Evolutionary conservation across 768 basidiomycete genomes (phyloP).

Genomic region (Psilocybe azurescens): DNA sequence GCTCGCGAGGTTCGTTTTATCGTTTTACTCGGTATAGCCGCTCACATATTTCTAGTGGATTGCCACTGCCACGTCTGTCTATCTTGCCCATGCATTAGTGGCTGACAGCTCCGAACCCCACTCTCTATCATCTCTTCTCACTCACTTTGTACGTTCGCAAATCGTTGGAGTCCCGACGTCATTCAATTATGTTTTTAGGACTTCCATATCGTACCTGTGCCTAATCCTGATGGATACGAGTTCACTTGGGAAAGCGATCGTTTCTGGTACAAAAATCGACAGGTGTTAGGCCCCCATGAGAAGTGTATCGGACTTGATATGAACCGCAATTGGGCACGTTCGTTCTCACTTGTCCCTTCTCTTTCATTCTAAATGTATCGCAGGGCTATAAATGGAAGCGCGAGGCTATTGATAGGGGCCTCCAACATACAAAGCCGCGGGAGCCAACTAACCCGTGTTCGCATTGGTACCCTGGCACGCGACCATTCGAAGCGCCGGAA

Average conservation of each 20-base stretch:
- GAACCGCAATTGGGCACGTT: constrained; percentile 66
- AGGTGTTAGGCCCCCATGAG: constrained; percentile 49
- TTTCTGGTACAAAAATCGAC: constrained; percentile 81
- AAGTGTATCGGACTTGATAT: constrained; percentile 78
- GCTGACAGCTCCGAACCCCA: constrained; percentile 49
- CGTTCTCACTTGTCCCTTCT: background rate
- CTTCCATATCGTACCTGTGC: constrained; percentile 70
- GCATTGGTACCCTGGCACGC: constrained; percentile 76
- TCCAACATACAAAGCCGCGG: constrained; percentile 23
- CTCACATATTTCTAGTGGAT: constrained; percentile 65
- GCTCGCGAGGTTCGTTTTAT: constrained; percentile 18
- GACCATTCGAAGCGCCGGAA: constrained; percentile 79
- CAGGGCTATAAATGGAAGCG: constrained; percentile 78
- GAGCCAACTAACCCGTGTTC: constrained; percentile 62
- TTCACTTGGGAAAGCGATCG: constrained; percentile 77
- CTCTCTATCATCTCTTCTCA: constrained; percentile 54
- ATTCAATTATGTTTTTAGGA: constrained; percentile 39
- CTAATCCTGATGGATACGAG: constrained; percentile 77
- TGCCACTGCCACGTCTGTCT: constrained; percentile 73
- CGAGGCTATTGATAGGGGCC: constrained; percentile 26
- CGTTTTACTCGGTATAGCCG: background rate
- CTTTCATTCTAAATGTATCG: background rate
- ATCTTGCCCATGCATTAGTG: constrained; percentile 74
- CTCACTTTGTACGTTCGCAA: constrained; percentile 50
- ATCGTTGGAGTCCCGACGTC: constrained; percentile 4